Conservation (phyloP, 2,329 filamentous ascomycete genomes). For the Colletotrichum chrysophilum region DNA sequence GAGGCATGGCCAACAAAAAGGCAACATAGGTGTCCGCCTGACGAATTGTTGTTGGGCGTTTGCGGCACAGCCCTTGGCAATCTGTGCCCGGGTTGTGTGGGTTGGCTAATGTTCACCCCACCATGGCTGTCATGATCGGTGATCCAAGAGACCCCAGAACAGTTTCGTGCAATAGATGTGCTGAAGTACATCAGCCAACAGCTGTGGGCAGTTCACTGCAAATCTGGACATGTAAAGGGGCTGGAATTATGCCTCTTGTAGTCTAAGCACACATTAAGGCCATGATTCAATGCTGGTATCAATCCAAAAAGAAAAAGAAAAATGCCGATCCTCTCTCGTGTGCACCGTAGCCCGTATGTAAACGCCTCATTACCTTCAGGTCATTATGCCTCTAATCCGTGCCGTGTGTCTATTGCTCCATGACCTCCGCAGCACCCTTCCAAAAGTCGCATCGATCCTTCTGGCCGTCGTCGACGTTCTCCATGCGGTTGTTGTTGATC, state of each 20-base stretch:
- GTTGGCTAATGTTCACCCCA: background rate
- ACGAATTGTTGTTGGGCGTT: background rate
- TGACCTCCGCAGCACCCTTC: conserved; percentile 37
- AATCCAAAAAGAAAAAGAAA: background rate
- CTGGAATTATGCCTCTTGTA: background rate
- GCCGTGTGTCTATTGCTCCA: conserved; percentile 16
- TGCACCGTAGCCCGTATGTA: background rate
- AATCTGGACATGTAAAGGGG: background rate
- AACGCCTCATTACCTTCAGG: conserved; percentile 8
- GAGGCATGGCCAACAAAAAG: background rate
- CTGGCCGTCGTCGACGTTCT: conserved; percentile 38
- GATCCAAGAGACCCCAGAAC: background rate
- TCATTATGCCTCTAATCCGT: background rate
- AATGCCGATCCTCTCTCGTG: background rate
- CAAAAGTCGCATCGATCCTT: conserved; percentile 45
- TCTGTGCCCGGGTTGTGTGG: background rate
- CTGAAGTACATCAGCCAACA: background rate
- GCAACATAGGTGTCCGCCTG: background rate
- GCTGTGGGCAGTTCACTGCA: background rate
- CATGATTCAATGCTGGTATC: background rate
- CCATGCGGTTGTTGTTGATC: conserved; percentile 44
- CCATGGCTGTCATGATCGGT: background rate
- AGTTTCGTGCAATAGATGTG: background rate
- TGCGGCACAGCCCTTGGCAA: background rate
- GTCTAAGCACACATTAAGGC: background rate